Evolutionary conservation across 257 asterid species (phyloP).

Genomic region (Schizonepeta tenuifolia): DNA sequence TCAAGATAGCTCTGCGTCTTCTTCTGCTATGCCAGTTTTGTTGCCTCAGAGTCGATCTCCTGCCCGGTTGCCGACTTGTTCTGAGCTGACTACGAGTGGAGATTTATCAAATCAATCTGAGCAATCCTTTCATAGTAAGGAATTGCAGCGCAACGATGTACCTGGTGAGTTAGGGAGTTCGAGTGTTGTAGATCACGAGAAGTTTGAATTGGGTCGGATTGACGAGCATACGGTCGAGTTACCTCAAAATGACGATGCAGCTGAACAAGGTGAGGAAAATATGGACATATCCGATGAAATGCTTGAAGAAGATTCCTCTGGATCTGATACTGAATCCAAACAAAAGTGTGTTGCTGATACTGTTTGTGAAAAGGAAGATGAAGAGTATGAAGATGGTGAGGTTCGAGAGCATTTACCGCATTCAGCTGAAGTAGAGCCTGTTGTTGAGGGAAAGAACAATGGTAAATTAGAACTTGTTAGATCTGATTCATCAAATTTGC

Average conservation of each 20-base stretch:
- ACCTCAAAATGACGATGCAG: constrained; percentile 40
- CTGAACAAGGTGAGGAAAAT: constrained; percentile 57
- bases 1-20: constrained; percentile 63
- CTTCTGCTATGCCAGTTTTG: constrained; percentile 51
- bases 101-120: constrained; percentile 54
- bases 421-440: constrained; percentile 42
- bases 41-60: constrained; percentile 52
- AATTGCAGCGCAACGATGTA: constrained; percentile 29
- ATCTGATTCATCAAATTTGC: constrained; percentile 34
- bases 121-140: constrained; percentile 48
- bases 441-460: constrained; percentile 35
- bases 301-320: constrained; percentile 55
- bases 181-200: constrained; percentile 38
- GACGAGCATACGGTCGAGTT: constrained; percentile 41
- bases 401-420: constrained; percentile 57
- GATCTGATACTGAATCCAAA: constrained; percentile 63
- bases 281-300: constrained; percentile 46
- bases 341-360: constrained; percentile 45
- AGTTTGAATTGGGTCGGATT: constrained; percentile 30
- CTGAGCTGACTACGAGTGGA: constrained; percentile 51
- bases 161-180: constrained; percentile 39
- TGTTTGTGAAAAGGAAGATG: constrained; percentile 55
- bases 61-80: constrained; percentile 46
- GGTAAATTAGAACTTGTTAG: constrained; percentile 33
- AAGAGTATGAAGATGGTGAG: constrained; percentile 91